A percentile compares a stretch with the other conserved stretches of the same genome.
Evolutionary conservation across 768 basidiomycete genomes (phyloP).

Genomic region (Pleurotus tuoliensis): DNA sequence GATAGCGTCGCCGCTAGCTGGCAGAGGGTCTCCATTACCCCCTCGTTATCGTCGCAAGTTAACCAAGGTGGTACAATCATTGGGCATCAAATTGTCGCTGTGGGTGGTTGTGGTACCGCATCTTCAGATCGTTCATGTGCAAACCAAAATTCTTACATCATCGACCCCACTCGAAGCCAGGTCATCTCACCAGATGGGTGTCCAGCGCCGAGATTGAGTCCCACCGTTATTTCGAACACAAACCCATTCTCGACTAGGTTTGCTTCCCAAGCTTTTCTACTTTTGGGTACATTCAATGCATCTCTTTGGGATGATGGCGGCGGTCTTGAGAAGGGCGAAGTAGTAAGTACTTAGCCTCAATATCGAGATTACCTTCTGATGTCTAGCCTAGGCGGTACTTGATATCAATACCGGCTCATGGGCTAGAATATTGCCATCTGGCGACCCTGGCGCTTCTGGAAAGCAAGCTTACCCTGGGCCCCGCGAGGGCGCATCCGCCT

Average conservation of each 20-base stretch:
- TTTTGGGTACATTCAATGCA: constrained; percentile 64
- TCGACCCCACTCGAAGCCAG: constrained; percentile 36
- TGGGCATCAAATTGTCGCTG: constrained; percentile 44
- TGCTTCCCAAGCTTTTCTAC: constrained; percentile 59
- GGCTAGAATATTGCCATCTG: constrained; percentile 72
- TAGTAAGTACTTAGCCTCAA: constrained; percentile 39
- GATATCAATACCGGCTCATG: constrained; percentile 59
- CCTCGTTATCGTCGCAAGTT: constrained; percentile 33
- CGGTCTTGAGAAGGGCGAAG: constrained; percentile 64
- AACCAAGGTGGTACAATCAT: constrained; percentile 61
- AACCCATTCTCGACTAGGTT: constrained; percentile 56
- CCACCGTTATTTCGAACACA: constrained; percentile 57
- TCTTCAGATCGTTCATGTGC: constrained; percentile 48
- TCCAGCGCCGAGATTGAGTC: constrained; percentile 61
- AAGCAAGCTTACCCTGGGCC: constrained; percentile 54
- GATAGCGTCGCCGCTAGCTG: constrained; percentile 52
- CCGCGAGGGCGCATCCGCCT: constrained; percentile 65
- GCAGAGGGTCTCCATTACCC: constrained; percentile 41
- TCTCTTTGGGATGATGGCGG: constrained; percentile 65
- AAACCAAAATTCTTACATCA: constrained; percentile 52
- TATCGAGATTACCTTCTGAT: constrained; percentile 3
- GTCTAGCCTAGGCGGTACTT: constrained; percentile 49
- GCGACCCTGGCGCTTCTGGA: constrained; percentile 61
- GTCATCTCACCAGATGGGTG: constrained; percentile 44
- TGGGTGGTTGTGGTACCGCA: constrained; percentile 59